Conservation (phyloP, 1,139 yeast species). For the Candida sanyaensis region DNA sequence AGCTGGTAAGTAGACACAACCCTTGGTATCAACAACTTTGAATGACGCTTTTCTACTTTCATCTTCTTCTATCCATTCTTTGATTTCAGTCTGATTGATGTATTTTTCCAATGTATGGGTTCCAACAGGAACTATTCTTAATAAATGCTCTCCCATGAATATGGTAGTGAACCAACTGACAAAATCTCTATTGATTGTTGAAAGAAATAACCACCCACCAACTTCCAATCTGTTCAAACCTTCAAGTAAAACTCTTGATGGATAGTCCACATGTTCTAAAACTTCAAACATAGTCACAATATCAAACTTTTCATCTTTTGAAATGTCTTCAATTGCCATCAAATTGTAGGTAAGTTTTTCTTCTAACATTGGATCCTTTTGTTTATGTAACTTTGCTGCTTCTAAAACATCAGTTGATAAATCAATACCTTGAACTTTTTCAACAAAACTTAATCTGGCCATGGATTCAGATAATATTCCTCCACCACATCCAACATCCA, state of each 20-base stretch:
- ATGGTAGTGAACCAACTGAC: constrained; percentile 95
- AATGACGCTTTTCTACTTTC: constrained; percentile 41
- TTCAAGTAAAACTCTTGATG: constrained; percentile 66
- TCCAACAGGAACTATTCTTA: constrained; percentile 84
- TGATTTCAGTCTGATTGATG: constrained; percentile 73
- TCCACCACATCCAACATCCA: constrained; percentile 98
- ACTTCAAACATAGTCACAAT: constrained; percentile 90
- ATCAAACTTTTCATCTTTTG: constrained; percentile 55
- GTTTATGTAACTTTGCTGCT: constrained; percentile 74
- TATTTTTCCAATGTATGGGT: constrained; percentile 89
- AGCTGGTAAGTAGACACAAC: constrained; percentile 81
- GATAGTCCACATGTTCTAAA: constrained; percentile 90
- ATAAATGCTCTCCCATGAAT: constrained; percentile 79
- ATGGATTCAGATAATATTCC: constrained; percentile 87
- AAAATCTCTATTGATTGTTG: constrained; percentile 89
- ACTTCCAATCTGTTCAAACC: constrained; percentile 70
- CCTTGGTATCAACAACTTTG: constrained; percentile 66
- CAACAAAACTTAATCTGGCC: constrained; percentile 71
- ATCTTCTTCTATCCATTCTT: constrained; percentile 56
- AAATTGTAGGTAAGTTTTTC: constrained; percentile 59
- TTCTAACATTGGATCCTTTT: constrained; percentile 61
- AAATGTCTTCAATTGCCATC: constrained; percentile 60
- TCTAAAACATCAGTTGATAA: constrained; percentile 77
- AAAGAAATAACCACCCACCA: constrained; percentile 83
- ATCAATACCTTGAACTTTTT: constrained; percentile 77